These are phyloP conservation scores for Penicillium carneum DNA, from an alignment of 2,329 filamentous ascomycete species.

Conservation along the genomic window DNA sequence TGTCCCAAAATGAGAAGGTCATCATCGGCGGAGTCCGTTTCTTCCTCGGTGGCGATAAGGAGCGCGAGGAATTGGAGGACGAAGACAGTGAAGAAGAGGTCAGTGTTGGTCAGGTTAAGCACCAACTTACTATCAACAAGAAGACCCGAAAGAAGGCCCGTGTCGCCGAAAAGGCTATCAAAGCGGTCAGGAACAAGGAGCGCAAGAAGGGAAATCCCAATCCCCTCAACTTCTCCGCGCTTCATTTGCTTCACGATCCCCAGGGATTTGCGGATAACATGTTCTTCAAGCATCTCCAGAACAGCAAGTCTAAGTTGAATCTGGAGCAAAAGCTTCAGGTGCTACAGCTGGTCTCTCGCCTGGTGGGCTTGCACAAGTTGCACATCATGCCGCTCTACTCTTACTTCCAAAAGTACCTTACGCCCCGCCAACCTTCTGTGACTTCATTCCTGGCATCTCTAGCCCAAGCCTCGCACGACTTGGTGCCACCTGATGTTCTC, in stretches of 20 bases:
- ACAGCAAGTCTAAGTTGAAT: conserved; percentile 80
- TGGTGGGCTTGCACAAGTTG: conserved; percentile 91
- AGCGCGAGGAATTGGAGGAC: conserved; percentile 90
- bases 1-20: conserved; percentile 93
- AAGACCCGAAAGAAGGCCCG: conserved; percentile 89
- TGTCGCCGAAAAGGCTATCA: conserved; percentile 78
- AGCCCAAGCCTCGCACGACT: conserved; percentile 86
- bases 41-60: conserved; percentile 94
- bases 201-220: conserved; percentile 87
- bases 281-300: conserved; percentile 90
- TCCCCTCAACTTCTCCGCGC: conserved; percentile 90
- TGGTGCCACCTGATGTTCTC: conserved; percentile 89
- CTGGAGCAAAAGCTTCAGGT: conserved; percentile 90
- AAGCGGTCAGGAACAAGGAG: conserved; percentile 82
- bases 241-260: conserved; percentile 91
- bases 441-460: conserved; percentile 92
- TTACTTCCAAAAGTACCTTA: conserved; percentile 92
- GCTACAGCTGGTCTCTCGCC: conserved; percentile 84
- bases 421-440: conserved; percentile 84
- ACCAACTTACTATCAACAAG: conserved; percentile 91
- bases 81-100: conserved; percentile 81
- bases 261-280: conserved; percentile 90
- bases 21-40: conserved; percentile 86
- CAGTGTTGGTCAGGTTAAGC: conserved; percentile 81
- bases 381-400: conserved; percentile 91